Percentiles rank a stretch among this genome's conserved stretches.
phyloP scores from a whole-genome alignment of 805 yeast species.

The Lipomyces yamadae region DNA sequence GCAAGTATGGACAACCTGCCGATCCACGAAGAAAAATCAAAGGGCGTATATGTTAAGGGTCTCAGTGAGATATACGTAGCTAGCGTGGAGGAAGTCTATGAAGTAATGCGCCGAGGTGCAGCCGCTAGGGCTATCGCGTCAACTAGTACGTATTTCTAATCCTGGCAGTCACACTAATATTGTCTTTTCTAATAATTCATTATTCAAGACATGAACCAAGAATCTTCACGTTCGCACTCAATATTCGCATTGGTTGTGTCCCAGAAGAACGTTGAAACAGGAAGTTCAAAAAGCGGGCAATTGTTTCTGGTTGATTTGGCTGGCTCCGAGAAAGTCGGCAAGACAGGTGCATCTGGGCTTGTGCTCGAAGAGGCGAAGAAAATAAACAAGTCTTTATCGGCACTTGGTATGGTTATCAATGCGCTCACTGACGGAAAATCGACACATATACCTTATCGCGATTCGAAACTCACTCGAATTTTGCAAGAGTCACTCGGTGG shows the following conservation, averaged over 20 bases:
- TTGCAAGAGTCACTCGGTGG: slow-evolving; percentile 83
- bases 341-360: slow-evolving; percentile 77
- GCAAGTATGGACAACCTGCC: slow-evolving; percentile 48
- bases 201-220: slow-evolving; percentile 59
- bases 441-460: slow-evolving; percentile 73
- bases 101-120: slow-evolving; percentile 63
- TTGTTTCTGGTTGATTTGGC: slow-evolving; percentile 83
- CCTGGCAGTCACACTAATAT: background rate
- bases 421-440: slow-evolving; percentile 72
- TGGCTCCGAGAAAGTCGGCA: slow-evolving; percentile 80
- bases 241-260: slow-evolving; percentile 70
- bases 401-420: slow-evolving; percentile 80
- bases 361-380: slow-evolving; percentile 82
- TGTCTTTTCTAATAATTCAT: background rate
- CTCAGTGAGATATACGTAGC: slow-evolving; percentile 65
- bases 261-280: slow-evolving; percentile 62
- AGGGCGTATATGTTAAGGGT: slow-evolving; percentile 75
- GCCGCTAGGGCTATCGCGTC: slow-evolving; percentile 59
- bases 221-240: slow-evolving; percentile 80
- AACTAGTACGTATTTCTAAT: slow-evolving; percentile 50
- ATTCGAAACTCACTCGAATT: slow-evolving; percentile 77
- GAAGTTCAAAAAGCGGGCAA: slow-evolving; percentile 63
- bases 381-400: slow-evolving; percentile 75
- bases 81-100: slow-evolving; percentile 61
- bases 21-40: slow-evolving; percentile 65